These are phyloP conservation scores for Paramecium tetraurelia DNA, from an alignment of 73 alveolate genomes.

Conservation along the genomic window DNA sequence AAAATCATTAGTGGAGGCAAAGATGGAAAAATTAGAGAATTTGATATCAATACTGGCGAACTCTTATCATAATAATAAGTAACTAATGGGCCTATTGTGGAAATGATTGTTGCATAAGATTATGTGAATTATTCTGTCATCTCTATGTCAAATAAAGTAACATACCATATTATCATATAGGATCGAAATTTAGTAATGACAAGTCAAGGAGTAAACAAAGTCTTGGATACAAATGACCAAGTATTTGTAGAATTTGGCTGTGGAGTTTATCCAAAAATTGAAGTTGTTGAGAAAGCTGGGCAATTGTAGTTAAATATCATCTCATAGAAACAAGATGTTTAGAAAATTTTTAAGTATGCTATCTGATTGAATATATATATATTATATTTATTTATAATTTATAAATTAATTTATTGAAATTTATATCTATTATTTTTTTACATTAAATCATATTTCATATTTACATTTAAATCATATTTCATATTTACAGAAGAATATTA, in stretches of 20 bases:
- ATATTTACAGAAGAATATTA: too few species aligned
- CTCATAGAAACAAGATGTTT: background rate
- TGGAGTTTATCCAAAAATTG: slow-evolving; percentile 34
- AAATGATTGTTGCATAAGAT: slow-evolving; percentile 7
- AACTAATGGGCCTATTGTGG: background rate
- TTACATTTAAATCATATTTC: too few species aligned
- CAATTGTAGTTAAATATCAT: background rate
- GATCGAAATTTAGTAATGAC: slow-evolving; percentile 2
- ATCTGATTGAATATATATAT: background rate
- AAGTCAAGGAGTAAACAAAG: background rate
- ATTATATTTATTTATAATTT: too few species aligned
- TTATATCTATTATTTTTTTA: too few species aligned
- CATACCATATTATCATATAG: background rate
- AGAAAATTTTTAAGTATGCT: background rate
- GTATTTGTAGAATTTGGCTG: slow-evolving; percentile 35
- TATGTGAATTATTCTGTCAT: background rate
- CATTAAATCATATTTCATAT: too few species aligned
- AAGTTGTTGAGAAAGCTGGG: background rate
- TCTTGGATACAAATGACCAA: slow-evolving; percentile 3
- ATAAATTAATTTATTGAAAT: too few species aligned
- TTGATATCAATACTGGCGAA: background rate
- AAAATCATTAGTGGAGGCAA: slow-evolving; percentile 9
- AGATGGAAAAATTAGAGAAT: slow-evolving; percentile 37
- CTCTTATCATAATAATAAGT: background rate
- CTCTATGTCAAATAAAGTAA: slow-evolving; percentile 16